Evolutionary conservation across 805 yeast genomes (phyloP).

Genomic region (Starmerella apis): DNA sequence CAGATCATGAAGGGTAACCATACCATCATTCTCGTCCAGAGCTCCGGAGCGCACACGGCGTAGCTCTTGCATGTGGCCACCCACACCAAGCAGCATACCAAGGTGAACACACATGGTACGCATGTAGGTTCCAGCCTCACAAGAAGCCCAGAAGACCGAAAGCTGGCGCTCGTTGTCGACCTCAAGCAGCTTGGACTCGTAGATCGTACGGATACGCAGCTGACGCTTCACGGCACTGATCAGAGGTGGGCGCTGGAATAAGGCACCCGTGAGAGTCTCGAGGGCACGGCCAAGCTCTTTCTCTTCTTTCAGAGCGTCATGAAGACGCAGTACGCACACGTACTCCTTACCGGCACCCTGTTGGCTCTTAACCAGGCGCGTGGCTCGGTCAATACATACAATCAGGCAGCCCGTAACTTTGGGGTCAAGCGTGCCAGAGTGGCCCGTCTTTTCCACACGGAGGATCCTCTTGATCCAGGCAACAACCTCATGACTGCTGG

Average conservation of each 20-base stretch:
- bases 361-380: slow-evolving; percentile 94
- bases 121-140: slow-evolving; percentile 99
- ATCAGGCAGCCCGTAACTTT: slow-evolving; percentile 97
- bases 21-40: slow-evolving; percentile 72
- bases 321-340: slow-evolving; percentile 93
- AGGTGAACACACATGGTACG: slow-evolving; percentile 97
- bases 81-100: slow-evolving; percentile 96
- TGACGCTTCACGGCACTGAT: slow-evolving; percentile 99
- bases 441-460: slow-evolving; percentile 96
- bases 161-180: slow-evolving; percentile 93
- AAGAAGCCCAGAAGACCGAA: slow-evolving; percentile 98
- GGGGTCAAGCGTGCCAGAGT: slow-evolving; percentile 97
- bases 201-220: slow-evolving; percentile 93
- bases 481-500: slow-evolving; percentile 97
- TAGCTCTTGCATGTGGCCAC: slow-evolving; percentile 99
- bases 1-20: slow-evolving; percentile 94
- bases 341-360: slow-evolving; percentile 99
- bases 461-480: slow-evolving; percentile 97
- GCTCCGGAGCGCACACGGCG: slow-evolving; percentile 99
- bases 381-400: slow-evolving; percentile 96
- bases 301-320: slow-evolving; percentile 82
- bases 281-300: slow-evolving; percentile 77
- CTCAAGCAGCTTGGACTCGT: slow-evolving; percentile 90
- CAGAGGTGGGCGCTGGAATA: slow-evolving; percentile 98
- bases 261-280: slow-evolving; percentile 95